Evolutionary conservation across 176 grass and related monocot genomes (phyloP).

Genomic region (Aegilops umbellulata): DNA sequence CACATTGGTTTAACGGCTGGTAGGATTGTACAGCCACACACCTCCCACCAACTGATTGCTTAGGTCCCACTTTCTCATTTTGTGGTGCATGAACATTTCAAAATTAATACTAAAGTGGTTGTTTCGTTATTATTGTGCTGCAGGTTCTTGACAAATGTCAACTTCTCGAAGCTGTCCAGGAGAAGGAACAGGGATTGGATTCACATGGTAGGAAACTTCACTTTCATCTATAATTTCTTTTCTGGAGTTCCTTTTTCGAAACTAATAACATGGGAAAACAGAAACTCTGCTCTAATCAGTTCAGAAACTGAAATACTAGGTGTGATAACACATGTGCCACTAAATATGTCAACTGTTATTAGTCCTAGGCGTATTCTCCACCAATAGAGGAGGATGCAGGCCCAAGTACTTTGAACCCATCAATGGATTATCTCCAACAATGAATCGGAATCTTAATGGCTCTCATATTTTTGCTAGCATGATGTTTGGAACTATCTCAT

Average conservation of each 20-base stretch:
- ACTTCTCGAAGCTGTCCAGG: slow-evolving; percentile 74
- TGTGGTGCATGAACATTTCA: neutral
- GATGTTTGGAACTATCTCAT: neutral
- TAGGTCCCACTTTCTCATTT: neutral
- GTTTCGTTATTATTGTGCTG: neutral
- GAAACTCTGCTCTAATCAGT: neutral
- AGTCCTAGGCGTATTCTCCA: neutral
- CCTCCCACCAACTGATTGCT: neutral
- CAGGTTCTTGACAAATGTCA: slow-evolving; percentile 94
- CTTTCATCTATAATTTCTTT: neutral
- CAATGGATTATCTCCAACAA: too few relatives aligned
- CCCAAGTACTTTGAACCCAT: too few relatives aligned
- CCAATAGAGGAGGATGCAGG: too few relatives aligned
- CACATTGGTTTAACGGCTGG: neutral
- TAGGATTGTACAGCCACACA: neutral
- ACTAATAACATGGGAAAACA: neutral
- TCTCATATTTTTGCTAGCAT: neutral
- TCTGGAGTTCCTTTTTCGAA: neutral
- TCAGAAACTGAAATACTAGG: neutral
- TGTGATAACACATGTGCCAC: neutral
- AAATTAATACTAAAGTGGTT: neutral
- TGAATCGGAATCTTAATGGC: too few relatives aligned
- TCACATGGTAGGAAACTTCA: slow-evolving; percentile 59
- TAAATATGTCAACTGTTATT: neutral
- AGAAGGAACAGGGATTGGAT: slow-evolving; percentile 76